These are phyloP conservation scores for Agaricus subrufescens DNA, from an alignment of 768 basidiomycete species.

Conservation along the genomic window DNA sequence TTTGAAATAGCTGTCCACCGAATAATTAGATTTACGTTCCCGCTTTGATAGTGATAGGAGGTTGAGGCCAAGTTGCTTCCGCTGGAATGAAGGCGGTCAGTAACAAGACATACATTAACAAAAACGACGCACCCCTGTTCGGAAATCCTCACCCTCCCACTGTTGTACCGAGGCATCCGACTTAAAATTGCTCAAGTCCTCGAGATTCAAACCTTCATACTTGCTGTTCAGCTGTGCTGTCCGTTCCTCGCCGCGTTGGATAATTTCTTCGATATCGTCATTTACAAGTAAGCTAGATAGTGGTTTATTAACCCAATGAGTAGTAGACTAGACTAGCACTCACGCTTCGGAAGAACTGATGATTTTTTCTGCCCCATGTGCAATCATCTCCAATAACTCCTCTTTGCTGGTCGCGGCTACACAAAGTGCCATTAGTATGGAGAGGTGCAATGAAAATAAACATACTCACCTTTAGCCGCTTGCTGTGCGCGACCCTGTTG, in stretches of 20 bases:
- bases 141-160: conserved; percentile 96
- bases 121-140: conserved; percentile 50
- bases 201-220: conserved; percentile 89
- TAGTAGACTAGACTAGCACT: conserved; percentile 18
- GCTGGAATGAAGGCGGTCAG: conserved; percentile 27
- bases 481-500: conserved; percentile 88
- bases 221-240: conserved; percentile 86
- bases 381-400: conserved; percentile 96
- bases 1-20: conserved; percentile 93
- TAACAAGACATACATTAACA: neutral
- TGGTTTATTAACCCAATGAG: neutral
- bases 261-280: conserved; percentile 93
- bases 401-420: conserved; percentile 93
- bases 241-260: conserved; percentile 84
- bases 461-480: conserved; percentile 62
- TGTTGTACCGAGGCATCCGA: conserved; percentile 86
- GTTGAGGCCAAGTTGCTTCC: conserved; percentile 69
- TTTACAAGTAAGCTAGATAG: conserved; percentile 61
- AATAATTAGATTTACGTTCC: conserved; percentile 91
- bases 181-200: conserved; percentile 97
- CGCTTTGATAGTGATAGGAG: conserved; percentile 88
- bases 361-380: conserved; percentile 95
- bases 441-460: neutral
- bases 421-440: neutral
- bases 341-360: conserved; percentile 78